Conservation (phyloP, 805 yeast genomes). For the Yarrowia bubula region DNA sequence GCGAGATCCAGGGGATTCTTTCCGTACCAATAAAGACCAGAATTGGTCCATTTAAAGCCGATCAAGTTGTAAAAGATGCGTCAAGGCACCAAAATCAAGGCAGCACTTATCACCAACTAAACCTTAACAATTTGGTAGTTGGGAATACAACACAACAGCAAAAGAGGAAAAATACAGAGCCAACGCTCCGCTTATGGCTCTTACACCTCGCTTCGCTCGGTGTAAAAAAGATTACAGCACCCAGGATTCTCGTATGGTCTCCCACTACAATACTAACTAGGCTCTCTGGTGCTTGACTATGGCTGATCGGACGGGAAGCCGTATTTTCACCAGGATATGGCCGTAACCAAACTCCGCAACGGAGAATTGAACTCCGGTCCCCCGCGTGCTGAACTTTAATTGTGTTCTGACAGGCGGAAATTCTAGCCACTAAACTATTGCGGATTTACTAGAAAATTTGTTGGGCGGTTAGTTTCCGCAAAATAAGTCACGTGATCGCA, state of each 20-base stretch:
- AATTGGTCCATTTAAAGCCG: too few relatives aligned
- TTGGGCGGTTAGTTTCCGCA: neutral
- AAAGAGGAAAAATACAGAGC: too few relatives aligned
- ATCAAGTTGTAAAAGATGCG: too few relatives aligned
- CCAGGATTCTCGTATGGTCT: conserved; percentile 23
- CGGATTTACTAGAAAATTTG: neutral
- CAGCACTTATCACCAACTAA: too few relatives aligned
- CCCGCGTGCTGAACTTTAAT: conserved; percentile 21
- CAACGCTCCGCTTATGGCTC: neutral
- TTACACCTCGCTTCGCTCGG: neutral
- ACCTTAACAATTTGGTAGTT: too few relatives aligned
- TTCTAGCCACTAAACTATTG: conserved; percentile 44
- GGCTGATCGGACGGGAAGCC: conserved; percentile 25
- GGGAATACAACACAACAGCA: too few relatives aligned
- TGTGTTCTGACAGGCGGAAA: conserved; percentile 41
- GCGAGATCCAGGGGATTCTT: too few relatives aligned
- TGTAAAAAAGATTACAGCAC: conserved; percentile 16
- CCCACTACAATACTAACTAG: conserved; percentile 20
- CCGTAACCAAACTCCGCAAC: conserved; percentile 20
- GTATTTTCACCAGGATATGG: conserved; percentile 19
- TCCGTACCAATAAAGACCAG: too few relatives aligned
- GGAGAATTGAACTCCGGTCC: conserved; percentile 24
- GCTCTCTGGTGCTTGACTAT: conserved; percentile 22
- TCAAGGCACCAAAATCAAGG: too few relatives aligned
- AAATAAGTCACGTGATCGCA: neutral